Percentiles rank a stretch among this genome's conserved stretches.
Conservation (phyloP, 73 alveolate genomes). For the Paramecium tetraurelia region DNA sequence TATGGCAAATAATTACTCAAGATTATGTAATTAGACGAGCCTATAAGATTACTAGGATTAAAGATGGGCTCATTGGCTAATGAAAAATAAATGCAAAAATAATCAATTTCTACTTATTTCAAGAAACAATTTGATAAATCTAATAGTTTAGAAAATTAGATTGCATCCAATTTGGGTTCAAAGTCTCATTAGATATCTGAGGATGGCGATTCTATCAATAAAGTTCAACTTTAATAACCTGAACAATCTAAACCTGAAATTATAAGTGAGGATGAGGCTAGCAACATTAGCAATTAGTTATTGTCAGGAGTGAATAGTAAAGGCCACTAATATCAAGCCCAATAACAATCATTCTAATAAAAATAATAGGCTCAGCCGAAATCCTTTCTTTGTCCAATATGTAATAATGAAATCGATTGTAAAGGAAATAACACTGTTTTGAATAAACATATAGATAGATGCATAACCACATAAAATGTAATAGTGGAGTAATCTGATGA, state of each 20-base stretch:
- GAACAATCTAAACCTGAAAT: background rate
- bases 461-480: background rate
- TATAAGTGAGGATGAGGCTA: background rate
- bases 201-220: background rate
- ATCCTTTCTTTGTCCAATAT: constrained; percentile 47
- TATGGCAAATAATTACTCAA: constrained; percentile 35
- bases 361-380: constrained; percentile 40
- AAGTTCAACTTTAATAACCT: background rate
- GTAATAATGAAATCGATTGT: constrained; percentile 40
- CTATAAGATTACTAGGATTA: constrained; percentile 55
- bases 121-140: background rate
- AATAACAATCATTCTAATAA: background rate
- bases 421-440: constrained; percentile 43
- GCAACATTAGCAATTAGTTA: background rate
- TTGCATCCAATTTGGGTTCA: background rate
- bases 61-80: constrained; percentile 13
- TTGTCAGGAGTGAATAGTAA: background rate
- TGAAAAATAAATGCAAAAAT: background rate
- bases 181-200: background rate
- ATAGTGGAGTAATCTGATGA: background rate
- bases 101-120: background rate
- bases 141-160: background rate
- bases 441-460: constrained; percentile 46
- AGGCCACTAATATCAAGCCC: background rate
- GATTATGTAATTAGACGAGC: constrained; percentile 8